These are phyloP conservation scores for Herpotrichia juniperi DNA, from an alignment of 2,329 filamentous ascomycete species.

Conservation along the genomic window DNA sequence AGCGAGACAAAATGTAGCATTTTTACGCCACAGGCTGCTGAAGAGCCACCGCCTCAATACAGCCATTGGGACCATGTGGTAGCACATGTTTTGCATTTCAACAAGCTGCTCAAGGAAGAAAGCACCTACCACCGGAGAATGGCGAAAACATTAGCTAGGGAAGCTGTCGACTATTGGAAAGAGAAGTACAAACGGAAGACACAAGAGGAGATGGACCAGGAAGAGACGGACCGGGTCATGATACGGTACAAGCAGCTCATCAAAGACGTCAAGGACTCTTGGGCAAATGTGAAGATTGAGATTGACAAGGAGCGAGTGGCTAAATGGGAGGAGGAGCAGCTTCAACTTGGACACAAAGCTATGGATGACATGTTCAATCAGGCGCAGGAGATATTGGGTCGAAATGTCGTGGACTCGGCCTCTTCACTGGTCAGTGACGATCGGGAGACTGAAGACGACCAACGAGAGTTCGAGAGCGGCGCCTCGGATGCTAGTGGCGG, in stretches of 20 bases:
- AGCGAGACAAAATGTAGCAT: conserved; percentile 72
- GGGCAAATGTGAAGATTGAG: conserved; percentile 63
- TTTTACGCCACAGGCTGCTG: conserved; percentile 73
- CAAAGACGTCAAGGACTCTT: conserved; percentile 66
- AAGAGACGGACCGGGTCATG: conserved; percentile 72
- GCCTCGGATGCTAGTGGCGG: conserved; percentile 34
- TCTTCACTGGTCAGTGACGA: conserved; percentile 48
- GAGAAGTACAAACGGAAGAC: conserved; percentile 61
- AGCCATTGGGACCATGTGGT: conserved; percentile 86
- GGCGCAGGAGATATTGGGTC: conserved; percentile 58
- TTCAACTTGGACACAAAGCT: conserved; percentile 63
- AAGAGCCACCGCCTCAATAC: conserved; percentile 80
- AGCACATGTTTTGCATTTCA: conserved; percentile 79
- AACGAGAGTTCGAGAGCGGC: conserved; percentile 51
- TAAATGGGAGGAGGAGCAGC: conserved; percentile 67
- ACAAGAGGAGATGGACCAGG: conserved; percentile 78
- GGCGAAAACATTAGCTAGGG: conserved; percentile 80
- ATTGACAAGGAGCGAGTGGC: conserved; percentile 62
- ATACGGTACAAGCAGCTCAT: conserved; percentile 75
- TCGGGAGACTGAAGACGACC: conserved; percentile 47
- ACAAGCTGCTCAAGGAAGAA: conserved; percentile 79
- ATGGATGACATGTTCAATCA: conserved; percentile 76
- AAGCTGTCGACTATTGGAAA: conserved; percentile 77
- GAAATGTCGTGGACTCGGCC: conserved; percentile 41
- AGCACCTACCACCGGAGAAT: conserved; percentile 75